Percentiles rank a stretch among this genome's conserved stretches.
phyloP scores from a whole-genome alignment of 2,329 filamentous ascomycete genomes.

The Botryosphaeria agaves region DNA sequence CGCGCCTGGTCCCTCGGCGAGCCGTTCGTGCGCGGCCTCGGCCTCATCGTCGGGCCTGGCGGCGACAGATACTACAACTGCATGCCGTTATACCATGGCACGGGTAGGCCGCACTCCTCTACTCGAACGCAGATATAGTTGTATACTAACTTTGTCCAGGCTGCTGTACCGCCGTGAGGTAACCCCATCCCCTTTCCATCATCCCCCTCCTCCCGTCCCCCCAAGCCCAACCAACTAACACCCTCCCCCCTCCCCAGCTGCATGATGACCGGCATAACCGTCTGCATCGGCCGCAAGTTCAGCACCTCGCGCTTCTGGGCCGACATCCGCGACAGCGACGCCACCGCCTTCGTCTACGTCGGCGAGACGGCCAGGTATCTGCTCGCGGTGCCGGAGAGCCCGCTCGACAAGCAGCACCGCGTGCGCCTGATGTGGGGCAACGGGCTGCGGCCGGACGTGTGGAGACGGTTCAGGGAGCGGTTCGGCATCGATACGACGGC shows the following conservation, averaged over 20 bases:
- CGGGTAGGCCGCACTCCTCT: too few species aligned
- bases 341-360: constrained; percentile 61
- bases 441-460: constrained; percentile 51
- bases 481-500: constrained; percentile 44
- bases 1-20: constrained; percentile 23
- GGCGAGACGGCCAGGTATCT: constrained; percentile 63
- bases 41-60: constrained; percentile 19
- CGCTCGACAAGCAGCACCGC: constrained; percentile 40
- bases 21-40: constrained; percentile 18
- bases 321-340: constrained; percentile 48
- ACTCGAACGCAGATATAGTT: too few species aligned
- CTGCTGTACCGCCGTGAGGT: constrained; percentile 38
- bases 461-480: constrained; percentile 44
- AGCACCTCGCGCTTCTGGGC: constrained; percentile 53
- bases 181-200: too few species aligned
- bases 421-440: constrained; percentile 47
- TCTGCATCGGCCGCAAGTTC: constrained; percentile 50
- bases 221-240: too few species aligned
- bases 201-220: too few species aligned
- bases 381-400: constrained; percentile 46
- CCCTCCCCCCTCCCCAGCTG: too few species aligned
- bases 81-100: constrained; percentile 67
- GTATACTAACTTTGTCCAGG: too few species aligned
- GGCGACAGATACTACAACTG: constrained; percentile 54
- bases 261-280: constrained; percentile 36